Conservation (phyloP, 1,284 basidiomycete genomes). For the Rugosomyces carneus region DNA sequence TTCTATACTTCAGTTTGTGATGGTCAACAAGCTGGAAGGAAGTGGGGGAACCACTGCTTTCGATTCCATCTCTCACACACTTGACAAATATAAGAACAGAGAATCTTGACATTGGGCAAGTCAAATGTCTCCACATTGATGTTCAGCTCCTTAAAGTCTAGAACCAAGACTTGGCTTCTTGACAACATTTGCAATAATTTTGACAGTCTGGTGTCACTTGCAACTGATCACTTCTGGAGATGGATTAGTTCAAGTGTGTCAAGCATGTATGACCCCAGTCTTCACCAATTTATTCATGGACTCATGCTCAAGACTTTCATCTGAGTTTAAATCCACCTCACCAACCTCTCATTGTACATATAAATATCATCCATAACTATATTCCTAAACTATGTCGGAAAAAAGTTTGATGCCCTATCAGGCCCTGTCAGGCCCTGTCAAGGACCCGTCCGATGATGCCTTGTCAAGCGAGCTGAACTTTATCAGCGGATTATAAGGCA, state of each 20-base stretch:
- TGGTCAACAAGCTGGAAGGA: constrained; percentile 96
- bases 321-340: constrained; percentile 97
- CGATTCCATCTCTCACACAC: constrained; percentile 85
- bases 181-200: constrained; percentile 71
- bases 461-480: too few relatives aligned
- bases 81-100: constrained; percentile 86
- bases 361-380: too few relatives aligned
- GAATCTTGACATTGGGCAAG: constrained; percentile 84
- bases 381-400: too few relatives aligned
- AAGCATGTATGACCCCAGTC: constrained; percentile 87
- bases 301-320: constrained; percentile 98
- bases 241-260: constrained; percentile 89
- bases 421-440: too few relatives aligned
- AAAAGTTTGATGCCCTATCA: too few relatives aligned
- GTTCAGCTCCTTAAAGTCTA: constrained; percentile 80
- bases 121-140: constrained; percentile 88
- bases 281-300: constrained; percentile 91
- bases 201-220: constrained; percentile 57
- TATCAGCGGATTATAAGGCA: too few relatives aligned
- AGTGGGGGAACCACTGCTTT: constrained; percentile 90
- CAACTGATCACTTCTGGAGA: constrained; percentile 93
- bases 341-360: too few relatives aligned
- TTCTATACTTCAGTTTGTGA: constrained; percentile 81
- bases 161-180: constrained; percentile 92
- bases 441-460: too few relatives aligned